phyloP scores from a whole-genome alignment of 2,329 filamentous ascomycete species.

The Ophiocordyceps robertsii region DNA sequence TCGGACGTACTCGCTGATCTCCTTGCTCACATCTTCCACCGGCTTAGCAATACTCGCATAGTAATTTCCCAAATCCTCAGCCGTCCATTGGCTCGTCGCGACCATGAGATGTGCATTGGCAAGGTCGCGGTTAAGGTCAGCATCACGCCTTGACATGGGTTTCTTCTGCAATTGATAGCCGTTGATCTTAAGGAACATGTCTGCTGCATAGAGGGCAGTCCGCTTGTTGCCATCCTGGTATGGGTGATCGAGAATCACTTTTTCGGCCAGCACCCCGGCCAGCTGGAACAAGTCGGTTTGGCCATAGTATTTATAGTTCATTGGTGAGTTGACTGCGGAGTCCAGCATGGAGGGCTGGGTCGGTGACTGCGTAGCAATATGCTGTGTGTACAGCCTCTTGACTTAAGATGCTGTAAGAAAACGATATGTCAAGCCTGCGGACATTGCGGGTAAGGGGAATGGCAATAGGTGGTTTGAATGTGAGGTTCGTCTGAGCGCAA shows the following conservation, averaged over 20 bases:
- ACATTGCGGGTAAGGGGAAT: too few relatives aligned
- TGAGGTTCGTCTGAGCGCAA: too few relatives aligned
- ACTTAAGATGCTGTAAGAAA: slow-evolving; percentile 6
- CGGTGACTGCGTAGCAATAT: slow-evolving; percentile 1
- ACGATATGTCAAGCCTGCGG: too few relatives aligned
- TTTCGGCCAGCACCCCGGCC: slow-evolving; percentile 8
- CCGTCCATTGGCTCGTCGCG: slow-evolving; percentile 7
- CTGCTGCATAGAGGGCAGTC: slow-evolving; percentile 6
- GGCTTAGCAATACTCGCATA: slow-evolving; percentile 5
- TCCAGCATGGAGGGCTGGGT: slow-evolving; percentile 6
- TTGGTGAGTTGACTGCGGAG: slow-evolving; percentile 6
- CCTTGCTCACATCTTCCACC: not conserved
- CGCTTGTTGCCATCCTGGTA: slow-evolving; percentile 10
- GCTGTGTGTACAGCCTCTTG: slow-evolving; percentile 1
- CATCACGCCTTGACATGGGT: not conserved
- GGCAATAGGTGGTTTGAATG: too few relatives aligned
- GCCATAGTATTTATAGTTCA: slow-evolving; percentile 7
- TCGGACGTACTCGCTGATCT: not conserved
- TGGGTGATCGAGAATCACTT: slow-evolving; percentile 9
- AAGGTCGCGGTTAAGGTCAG: slow-evolving; percentile 3
- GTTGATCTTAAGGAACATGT: slow-evolving; percentile 10
- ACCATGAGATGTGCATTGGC: slow-evolving; percentile 6
- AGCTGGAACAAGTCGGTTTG: slow-evolving; percentile 7
- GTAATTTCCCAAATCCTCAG: slow-evolving; percentile 6
- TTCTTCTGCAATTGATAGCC: slow-evolving; percentile 6